These are phyloP conservation scores for Rubus idaeus DNA, from an alignment of 306 rosid species.

Conservation along the genomic window DNA sequence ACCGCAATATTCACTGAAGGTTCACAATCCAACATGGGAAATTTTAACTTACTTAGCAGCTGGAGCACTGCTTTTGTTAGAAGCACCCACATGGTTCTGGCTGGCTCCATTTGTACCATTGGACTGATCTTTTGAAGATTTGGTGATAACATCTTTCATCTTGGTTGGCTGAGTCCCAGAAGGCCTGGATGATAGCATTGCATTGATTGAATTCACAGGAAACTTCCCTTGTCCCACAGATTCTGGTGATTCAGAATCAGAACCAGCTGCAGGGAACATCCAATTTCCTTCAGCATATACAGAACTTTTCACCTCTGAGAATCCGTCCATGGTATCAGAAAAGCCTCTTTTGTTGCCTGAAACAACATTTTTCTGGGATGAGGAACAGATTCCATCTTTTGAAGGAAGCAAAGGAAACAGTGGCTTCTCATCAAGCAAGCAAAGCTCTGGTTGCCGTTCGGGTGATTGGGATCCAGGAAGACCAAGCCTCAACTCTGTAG, in stretches of 20 bases:
- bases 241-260: conserved; percentile 38
- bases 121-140: conserved; percentile 63
- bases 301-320: conserved; percentile 53
- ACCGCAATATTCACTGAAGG: neutral
- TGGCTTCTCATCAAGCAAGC: conserved; percentile 67
- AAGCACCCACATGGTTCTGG: conserved; percentile 46
- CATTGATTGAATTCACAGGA: conserved; percentile 49
- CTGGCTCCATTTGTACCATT: conserved; percentile 49
- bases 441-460: conserved; percentile 52
- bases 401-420: conserved; percentile 83
- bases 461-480: conserved; percentile 96
- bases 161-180: conserved; percentile 54
- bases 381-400: conserved; percentile 62
- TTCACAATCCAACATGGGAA: neutral
- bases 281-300: conserved; percentile 35
- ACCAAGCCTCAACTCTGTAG: conserved; percentile 88
- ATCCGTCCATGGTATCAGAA: conserved; percentile 76
- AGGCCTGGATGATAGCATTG: conserved; percentile 63
- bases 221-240: conserved; percentile 63
- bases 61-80: conserved; percentile 56
- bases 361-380: conserved; percentile 56
- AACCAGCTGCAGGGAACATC: conserved; percentile 35
- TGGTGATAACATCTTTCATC: conserved; percentile 53
- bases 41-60: conserved; percentile 75
- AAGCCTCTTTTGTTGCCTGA: conserved; percentile 89